Evolutionary conservation across 2,329 filamentous ascomycete genomes (phyloP).

Genomic region (Paecilomyces formosus): DNA sequence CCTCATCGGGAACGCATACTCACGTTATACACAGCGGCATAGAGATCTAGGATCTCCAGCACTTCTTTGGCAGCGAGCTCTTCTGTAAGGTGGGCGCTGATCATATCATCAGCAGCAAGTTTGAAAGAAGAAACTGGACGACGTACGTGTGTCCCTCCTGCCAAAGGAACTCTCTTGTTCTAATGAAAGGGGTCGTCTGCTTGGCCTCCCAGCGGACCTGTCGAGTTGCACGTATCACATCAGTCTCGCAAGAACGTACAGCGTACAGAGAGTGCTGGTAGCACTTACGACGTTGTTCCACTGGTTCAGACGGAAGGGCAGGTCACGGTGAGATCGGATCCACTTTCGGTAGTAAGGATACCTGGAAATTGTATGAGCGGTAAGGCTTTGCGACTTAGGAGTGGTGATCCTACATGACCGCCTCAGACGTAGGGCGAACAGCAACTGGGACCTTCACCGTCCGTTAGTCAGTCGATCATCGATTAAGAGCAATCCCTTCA

Average conservation of each 20-base stretch:
- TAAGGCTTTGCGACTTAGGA: background rate
- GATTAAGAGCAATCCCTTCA: background rate
- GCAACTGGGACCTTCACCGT: background rate
- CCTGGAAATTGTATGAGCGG: background rate
- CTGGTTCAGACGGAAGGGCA: slow-evolving; percentile 1
- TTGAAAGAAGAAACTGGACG: background rate
- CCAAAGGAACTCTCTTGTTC: background rate
- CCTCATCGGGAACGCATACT: background rate
- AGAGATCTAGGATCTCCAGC: background rate
- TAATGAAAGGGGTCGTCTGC: background rate
- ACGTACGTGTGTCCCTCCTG: slow-evolving; percentile 1
- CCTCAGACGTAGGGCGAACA: background rate
- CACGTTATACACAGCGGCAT: background rate
- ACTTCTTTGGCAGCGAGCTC: background rate
- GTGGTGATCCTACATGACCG: background rate
- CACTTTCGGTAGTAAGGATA: background rate
- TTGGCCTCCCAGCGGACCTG: background rate
- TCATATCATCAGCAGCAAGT: background rate
- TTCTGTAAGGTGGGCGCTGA: background rate
- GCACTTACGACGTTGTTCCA: background rate
- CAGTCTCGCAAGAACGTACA: background rate
- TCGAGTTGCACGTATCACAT: background rate
- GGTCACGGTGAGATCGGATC: background rate
- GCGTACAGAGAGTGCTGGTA: background rate
- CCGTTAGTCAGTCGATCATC: background rate